A percentile compares a stretch with the other conserved stretches of the same genome.
Conservation (phyloP, 1,284 basidiomycete genomes). For the Trametes polyzona region DNA sequence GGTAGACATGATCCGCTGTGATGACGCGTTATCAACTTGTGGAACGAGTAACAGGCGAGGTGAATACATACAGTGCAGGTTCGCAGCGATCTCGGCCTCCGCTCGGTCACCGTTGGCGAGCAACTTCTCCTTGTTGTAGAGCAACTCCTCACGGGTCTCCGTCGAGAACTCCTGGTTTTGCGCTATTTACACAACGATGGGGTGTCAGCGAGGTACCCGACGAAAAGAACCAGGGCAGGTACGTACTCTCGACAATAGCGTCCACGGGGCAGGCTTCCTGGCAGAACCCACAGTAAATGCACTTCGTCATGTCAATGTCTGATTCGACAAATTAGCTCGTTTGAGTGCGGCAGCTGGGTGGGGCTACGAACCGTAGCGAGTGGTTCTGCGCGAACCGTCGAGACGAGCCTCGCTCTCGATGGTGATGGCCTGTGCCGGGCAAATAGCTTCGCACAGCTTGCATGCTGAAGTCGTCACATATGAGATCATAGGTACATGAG, state of each 20-base stretch:
- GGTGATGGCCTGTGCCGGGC: conserved; percentile 98
- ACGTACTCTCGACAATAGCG: conserved; percentile 98
- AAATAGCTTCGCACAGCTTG: conserved; percentile 99
- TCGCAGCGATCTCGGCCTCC: conserved; percentile 96
- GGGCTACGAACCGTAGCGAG: conserved; percentile 86
- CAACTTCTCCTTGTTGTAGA: conserved; percentile 99
- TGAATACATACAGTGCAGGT: conserved; percentile 72
- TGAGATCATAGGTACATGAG: conserved; percentile 13
- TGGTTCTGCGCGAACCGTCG: conserved; percentile 96
- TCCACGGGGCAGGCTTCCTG: conserved; percentile 99
- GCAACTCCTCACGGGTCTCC: conserved; percentile 96
- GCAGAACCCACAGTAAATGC: conserved; percentile 98
- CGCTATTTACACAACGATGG: conserved; percentile 49
- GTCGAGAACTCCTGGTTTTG: conserved; percentile 97
- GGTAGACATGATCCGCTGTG: conserved; percentile 66
- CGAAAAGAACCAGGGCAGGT: background rate
- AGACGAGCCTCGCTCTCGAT: conserved; percentile 97
- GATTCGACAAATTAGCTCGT: conserved; percentile 13
- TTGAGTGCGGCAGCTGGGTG: conserved; percentile 12
- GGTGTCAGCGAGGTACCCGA: conserved; percentile 12
- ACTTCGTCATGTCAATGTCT: conserved; percentile 98
- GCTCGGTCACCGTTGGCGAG: conserved; percentile 95
- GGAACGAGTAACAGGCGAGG: conserved; percentile 20
- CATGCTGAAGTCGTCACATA: conserved; percentile 65
- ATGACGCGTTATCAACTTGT: conserved; percentile 20